phyloP scores from a whole-genome alignment of 768 basidiomycete species.

The Phylloporus rhodoxanthus region DNA sequence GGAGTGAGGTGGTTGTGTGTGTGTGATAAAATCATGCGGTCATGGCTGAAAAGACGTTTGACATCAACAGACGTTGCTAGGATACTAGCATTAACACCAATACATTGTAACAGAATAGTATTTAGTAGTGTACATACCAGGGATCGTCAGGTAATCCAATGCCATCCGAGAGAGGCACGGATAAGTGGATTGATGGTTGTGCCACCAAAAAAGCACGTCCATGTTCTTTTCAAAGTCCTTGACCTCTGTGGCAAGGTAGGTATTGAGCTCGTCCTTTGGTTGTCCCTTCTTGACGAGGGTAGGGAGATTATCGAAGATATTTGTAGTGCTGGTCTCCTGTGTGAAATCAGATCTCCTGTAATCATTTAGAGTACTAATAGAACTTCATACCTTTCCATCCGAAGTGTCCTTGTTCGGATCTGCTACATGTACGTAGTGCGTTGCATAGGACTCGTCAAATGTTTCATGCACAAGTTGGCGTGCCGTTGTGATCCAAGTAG shows the following conservation, averaged over 20 bases:
- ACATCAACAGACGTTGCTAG: no score
- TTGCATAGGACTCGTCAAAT: neutral
- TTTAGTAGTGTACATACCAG: neutral
- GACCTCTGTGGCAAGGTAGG: neutral
- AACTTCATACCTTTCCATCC: no score
- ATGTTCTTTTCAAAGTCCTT: neutral
- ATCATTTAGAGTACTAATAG: no score
- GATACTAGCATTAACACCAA: neutral
- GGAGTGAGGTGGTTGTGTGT: neutral
- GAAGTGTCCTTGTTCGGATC: no score
- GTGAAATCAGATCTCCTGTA: no score
- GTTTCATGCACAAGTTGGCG: neutral
- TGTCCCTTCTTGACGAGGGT: neutral
- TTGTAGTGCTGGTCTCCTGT: neutral
- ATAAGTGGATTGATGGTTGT: neutral
- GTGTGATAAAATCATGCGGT: neutral
- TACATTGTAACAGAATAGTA: neutral
- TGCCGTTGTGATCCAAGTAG: neutral
- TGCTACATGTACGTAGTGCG: neutral
- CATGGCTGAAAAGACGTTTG: neutral
- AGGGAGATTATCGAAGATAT: neutral
- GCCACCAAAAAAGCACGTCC: neutral
- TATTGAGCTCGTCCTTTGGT: neutral
- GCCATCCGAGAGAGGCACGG: neutral
- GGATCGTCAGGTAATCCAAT: no score